Base-by-base conservation (phyloP, 768 basidiomycete species). In the Kwoniella sp. region DNA sequence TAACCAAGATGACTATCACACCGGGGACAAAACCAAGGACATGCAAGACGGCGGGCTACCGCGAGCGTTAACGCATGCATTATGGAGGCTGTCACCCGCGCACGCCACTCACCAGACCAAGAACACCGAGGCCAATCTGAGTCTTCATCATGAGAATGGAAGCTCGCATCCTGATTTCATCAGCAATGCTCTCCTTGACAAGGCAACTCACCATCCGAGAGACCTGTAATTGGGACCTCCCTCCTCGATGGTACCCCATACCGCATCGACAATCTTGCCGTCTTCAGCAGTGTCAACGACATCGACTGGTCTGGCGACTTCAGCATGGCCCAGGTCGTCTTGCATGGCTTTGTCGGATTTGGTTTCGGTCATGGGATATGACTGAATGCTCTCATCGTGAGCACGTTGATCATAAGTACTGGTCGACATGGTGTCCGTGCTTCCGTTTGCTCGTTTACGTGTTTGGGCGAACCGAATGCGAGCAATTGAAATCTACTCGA, bases 41-140 rank as follows among this genome's bases (percentile, higher is more conserved):
- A 22, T 58, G 10, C 24, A 63, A 24, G 1, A 69, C 71, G 40
- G 55, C 67, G 26, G 63, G 54, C 60, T 65, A 50, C n/a, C n/a
- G n/a, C n/a, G n/a, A n/a, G n/a, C n/a, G n/a, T n/a, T n/a, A n/a
- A n/a, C n/a, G n/a, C n/a, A n/a, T n/a, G n/a, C n/a, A n/a, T n/a
- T n/a, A n/a, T n/a, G n/a, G n/a, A n/a, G n/a, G n/a, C n/a, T n/a
- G n/a, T n/a, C n/a, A n/a, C n/a, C n/a, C 33, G 5, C 33, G 33
- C 7, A 13, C 33, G 33, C 33, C 33, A 52, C 67, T 53, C 63
- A 64, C 67, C 19, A 72, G 49, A 55, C 65, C 63, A 6, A 73
- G 56, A 2, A 73, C 64, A 60, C 71, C 71, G 12, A 73, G 55
- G 21, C 71, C 71, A 21, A 73, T 70, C 49, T 69, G 68, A 8